Conservation (phyloP, 257 asterid species). For the Linderniella brevidens region DNA sequence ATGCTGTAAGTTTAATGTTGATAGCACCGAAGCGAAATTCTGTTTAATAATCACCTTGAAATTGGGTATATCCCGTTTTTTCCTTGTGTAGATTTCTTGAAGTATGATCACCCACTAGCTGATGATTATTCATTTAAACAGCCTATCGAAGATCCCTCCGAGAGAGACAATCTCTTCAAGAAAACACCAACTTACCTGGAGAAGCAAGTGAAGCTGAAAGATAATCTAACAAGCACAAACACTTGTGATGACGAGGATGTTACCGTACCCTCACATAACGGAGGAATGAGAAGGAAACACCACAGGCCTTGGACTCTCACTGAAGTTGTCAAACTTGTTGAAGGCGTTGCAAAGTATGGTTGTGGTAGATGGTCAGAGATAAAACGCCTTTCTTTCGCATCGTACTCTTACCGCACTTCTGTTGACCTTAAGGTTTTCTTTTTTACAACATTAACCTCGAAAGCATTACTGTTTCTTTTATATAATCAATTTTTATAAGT, state of each 20-base stretch:
- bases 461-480: constrained; percentile 3
- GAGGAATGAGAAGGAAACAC: constrained; percentile 84
- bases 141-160: constrained; percentile 3
- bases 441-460: constrained; percentile 3
- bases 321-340: constrained; percentile 88
- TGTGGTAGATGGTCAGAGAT: constrained; percentile 99
- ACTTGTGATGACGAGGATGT: constrained; percentile 40
- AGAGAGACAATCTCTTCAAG: constrained; percentile 18
- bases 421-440: constrained; percentile 87
- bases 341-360: constrained; percentile 86
- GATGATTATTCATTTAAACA: constrained; percentile 12
- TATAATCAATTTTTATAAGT: background rate
- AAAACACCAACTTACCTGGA: constrained; percentile 28
- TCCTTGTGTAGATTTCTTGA: background rate
- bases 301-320: constrained; percentile 87
- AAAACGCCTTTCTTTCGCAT: constrained; percentile 69
- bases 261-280: constrained; percentile 27
- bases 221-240: constrained; percentile 21
- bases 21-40: too few relatives aligned
- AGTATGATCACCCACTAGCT: constrained; percentile 12
- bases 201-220: constrained; percentile 25
- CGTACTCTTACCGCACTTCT: constrained; percentile 83
- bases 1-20: constrained; percentile 32
- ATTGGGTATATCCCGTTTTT: constrained; percentile 5
- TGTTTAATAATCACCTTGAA: background rate